These are phyloP conservation scores for Scheffersomyces stambukii DNA, from an alignment of 1,139 yeast species.

Conservation along the genomic window DNA sequence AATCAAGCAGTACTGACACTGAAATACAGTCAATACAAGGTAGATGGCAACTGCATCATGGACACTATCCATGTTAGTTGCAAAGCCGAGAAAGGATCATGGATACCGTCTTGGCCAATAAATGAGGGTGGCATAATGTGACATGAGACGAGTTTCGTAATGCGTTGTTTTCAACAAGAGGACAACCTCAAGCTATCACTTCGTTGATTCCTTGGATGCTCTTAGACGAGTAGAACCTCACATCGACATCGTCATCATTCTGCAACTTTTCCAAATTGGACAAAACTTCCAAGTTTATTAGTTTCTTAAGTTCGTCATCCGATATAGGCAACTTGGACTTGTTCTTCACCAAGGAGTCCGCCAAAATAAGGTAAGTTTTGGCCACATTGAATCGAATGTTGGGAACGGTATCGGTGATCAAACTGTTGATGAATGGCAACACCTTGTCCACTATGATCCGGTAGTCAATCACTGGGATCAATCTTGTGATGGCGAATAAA, in stretches of 20 bases:
- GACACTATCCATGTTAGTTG: too few relatives aligned
- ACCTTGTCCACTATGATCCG: constrained; percentile 59
- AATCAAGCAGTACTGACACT: too few relatives aligned
- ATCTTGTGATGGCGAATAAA: constrained; percentile 76
- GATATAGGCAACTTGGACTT: constrained; percentile 16
- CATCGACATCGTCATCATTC: constrained; percentile 83
- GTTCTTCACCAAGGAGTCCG: constrained; percentile 42
- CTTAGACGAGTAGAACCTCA: constrained; percentile 75
- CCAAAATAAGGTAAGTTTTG: constrained; percentile 65
- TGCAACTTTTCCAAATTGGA: constrained; percentile 63
- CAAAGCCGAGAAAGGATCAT: too few relatives aligned
- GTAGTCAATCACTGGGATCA: constrained; percentile 65
- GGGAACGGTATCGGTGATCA: constrained; percentile 81
- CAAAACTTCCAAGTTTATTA: constrained; percentile 53
- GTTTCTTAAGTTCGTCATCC: constrained; percentile 25
- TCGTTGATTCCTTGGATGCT: constrained; percentile 42
- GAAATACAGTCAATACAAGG: too few relatives aligned
- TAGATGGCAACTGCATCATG: too few relatives aligned
- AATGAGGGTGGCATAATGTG: too few relatives aligned
- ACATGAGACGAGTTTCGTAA: too few relatives aligned
- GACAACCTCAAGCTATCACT: constrained; percentile 10
- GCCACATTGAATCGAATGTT: constrained; percentile 95
- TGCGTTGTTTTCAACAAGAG: too few relatives aligned
- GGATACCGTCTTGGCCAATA: too few relatives aligned
- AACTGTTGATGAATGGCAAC: constrained; percentile 72